These are phyloP conservation scores for Drechslera avenae DNA, from an alignment of 2,329 filamentous ascomycete genomes.

Conservation along the genomic window DNA sequence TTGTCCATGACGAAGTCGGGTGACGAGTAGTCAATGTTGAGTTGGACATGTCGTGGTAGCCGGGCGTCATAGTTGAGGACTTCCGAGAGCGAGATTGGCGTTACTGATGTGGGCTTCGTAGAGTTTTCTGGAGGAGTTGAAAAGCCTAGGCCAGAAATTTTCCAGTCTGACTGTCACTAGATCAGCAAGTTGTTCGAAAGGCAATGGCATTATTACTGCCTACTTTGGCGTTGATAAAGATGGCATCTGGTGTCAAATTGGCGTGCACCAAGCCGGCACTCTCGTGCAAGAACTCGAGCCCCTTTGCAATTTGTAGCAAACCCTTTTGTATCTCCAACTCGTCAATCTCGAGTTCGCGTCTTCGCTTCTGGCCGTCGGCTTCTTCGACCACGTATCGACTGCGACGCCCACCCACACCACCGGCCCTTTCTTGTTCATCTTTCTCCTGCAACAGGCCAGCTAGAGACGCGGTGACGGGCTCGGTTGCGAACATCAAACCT, in stretches of 20 bases:
- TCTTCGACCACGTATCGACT: slow-evolving; percentile 84
- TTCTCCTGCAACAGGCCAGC: slow-evolving; percentile 83
- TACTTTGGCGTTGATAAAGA: slow-evolving; percentile 92
- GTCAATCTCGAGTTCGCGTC: slow-evolving; percentile 89
- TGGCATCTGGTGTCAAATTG: slow-evolving; percentile 90
- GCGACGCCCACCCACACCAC: slow-evolving; percentile 70
- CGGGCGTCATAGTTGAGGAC: slow-evolving; percentile 83
- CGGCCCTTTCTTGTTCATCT: slow-evolving; percentile 78
- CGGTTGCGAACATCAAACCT: slow-evolving; percentile 93
- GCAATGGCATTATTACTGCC: slow-evolving; percentile 36
- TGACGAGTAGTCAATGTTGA: slow-evolving; percentile 91
- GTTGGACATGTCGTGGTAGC: slow-evolving; percentile 79
- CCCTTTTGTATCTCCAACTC: slow-evolving; percentile 98
- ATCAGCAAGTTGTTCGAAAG: slow-evolving; percentile 33
- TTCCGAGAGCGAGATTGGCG: slow-evolving; percentile 81
- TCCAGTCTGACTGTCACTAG: slow-evolving; percentile 82
- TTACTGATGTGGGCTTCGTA: slow-evolving; percentile 73
- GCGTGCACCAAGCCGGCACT: slow-evolving; percentile 92
- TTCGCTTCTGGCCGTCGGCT: slow-evolving; percentile 68
- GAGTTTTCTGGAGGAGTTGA: slow-evolving; percentile 80
- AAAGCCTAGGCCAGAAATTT: slow-evolving; percentile 92
- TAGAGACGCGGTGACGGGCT: slow-evolving; percentile 87
- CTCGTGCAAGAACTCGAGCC: slow-evolving; percentile 92
- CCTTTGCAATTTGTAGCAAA: slow-evolving; percentile 88
- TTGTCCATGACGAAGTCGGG: slow-evolving; percentile 94